Evolutionary conservation across 805 yeast species (phyloP), one percentile per base, ranked within the genome.

Genomic region (Candida dendrica): DNA sequence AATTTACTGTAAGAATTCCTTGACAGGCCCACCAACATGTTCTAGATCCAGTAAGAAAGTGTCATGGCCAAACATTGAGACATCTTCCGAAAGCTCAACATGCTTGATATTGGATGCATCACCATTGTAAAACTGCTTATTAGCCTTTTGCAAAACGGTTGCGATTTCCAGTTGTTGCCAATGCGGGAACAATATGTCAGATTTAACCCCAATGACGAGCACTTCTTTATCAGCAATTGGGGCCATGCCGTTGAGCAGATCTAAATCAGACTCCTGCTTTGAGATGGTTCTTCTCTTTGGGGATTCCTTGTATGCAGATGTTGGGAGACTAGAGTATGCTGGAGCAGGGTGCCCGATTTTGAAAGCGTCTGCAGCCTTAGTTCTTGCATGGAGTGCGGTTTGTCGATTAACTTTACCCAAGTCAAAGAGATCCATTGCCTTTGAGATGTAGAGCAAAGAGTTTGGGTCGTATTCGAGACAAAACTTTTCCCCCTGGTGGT

Each of bases 341-440:
- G 44, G 47, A 16, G 30, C 41, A 39, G 61, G 53, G 8, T 53
- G 51, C 8, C 59, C 59, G 9, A 62, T 59, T 11, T 52, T 48
- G 50, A 54, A 63, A 16, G 48, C 41, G 7, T 53, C 43, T 47
- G 63, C 63, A 8, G 76, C 65, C 45, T 61, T 65, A 14, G 39
- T 20, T 48, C 84, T 64, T 29, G 69, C 65, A 3, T 49, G 47
- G 1, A 29, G 29, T 1, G 86, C 84, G 40, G 64, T 62, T 1
- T 51, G 35, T 47, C 78, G 61, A 53, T 75, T 76, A 6, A 54
- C 51, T 2, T 42, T 40, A 5, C 95, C 84, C 52, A 90, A 64
- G 58, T 90, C 96, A 62, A 90, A 90, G 56, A 90, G 65, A 60
- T 90, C 97, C 97, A 90, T 90, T 1, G 96, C 96, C 61, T 90